Percentiles rank a stretch among this genome's conserved stretches.
Conservation (phyloP, 2,329 filamentous ascomycete species). For the Scedosporium apiospermum region DNA sequence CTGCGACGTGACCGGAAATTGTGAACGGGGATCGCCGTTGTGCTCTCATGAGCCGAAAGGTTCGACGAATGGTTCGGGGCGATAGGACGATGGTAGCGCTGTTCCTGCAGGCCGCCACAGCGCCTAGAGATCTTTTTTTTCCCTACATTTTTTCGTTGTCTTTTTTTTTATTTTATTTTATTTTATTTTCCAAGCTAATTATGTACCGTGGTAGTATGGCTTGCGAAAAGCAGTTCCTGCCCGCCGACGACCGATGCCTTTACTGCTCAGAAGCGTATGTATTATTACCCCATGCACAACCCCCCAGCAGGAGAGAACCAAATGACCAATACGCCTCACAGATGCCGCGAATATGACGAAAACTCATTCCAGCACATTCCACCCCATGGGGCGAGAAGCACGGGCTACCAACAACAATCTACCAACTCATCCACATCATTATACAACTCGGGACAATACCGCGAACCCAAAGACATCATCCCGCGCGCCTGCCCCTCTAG, state of each 20-base stretch:
- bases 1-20: not conserved
- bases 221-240: slow-evolving; percentile 57
- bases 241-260: slow-evolving; percentile 44
- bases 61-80: not conserved
- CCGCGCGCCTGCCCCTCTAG: slow-evolving; percentile 54
- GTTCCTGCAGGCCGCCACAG: not conserved
- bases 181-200: not conserved
- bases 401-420: slow-evolving; percentile 15
- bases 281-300: slow-evolving; percentile 11
- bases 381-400: slow-evolving; percentile 15
- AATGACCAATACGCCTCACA: slow-evolving; percentile 15
- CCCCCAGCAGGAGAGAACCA: not conserved
- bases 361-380: slow-evolving; percentile 21
- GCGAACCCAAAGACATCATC: slow-evolving; percentile 52
- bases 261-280: slow-evolving; percentile 56
- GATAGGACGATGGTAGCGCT: not conserved
- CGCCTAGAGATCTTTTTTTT: not conserved
- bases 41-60: not conserved
- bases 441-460: slow-evolving; percentile 26
- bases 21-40: not conserved
- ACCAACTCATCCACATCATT: slow-evolving; percentile 15
- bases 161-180: not conserved
- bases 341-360: slow-evolving; percentile 46
- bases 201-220: slow-evolving; percentile 40
- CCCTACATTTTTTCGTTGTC: not conserved